Evolutionary conservation across 169 alveolate species (phyloP).

Genomic region (Babesia gibsoni): DNA sequence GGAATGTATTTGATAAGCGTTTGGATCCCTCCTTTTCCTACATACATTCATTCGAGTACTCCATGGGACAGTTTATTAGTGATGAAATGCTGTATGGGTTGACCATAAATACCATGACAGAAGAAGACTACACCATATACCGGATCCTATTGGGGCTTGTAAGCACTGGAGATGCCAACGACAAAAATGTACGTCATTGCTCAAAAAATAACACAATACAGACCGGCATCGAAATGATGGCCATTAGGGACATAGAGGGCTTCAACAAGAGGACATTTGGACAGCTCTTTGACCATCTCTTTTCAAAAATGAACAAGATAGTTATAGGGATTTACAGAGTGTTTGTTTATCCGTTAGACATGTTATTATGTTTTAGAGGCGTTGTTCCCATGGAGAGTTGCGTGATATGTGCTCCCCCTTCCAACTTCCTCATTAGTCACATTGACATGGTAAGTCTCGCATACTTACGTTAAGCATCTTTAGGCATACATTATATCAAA

Average conservation of each 20-base stretch:
- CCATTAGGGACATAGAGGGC: not conserved
- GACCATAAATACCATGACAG: constrained; percentile 33
- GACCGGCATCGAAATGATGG: constrained; percentile 27
- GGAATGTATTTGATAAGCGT: constrained; percentile 39
- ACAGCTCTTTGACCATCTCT: constrained; percentile 22
- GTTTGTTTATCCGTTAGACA: not conserved
- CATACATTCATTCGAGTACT: constrained; percentile 43
- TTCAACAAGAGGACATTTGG: constrained; percentile 31
- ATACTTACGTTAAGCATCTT: not conserved
- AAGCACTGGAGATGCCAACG: constrained; percentile 12
- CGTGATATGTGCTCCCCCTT: constrained; percentile 52
- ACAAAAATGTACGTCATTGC: not conserved
- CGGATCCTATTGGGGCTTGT: constrained; percentile 29
- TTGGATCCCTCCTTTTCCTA: constrained; percentile 56
- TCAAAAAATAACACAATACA: not conserved
- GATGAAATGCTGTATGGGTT: constrained; percentile 55
- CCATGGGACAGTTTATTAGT: constrained; percentile 58
- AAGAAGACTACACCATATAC: constrained; percentile 33
- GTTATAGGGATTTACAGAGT: constrained; percentile 44
- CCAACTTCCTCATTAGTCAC: constrained; percentile 17
- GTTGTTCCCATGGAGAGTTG: constrained; percentile 34
- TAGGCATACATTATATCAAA: constrained; percentile 41
- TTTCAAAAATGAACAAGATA: constrained; percentile 23
- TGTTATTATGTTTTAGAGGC: not conserved
- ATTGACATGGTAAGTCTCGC: constrained; percentile 37